A percentile compares a stretch with the other conserved stretches of the same genome.
phyloP scores from a whole-genome alignment of 78 protist genomes.

The Emiliania huxleyi region DNA sequence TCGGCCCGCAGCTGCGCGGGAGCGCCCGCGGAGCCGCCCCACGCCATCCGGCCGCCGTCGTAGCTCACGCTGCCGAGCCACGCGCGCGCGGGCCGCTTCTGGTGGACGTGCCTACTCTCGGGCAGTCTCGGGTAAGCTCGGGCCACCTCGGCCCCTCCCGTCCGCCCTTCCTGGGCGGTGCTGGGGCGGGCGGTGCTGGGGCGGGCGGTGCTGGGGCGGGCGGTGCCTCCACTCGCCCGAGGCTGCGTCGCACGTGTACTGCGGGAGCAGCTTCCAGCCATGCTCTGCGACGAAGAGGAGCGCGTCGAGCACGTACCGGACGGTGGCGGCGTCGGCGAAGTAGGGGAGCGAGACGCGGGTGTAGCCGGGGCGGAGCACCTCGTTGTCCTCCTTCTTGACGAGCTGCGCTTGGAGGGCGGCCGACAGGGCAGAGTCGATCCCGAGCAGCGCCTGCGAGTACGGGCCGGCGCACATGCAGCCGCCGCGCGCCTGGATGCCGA shows the following conservation, averaged over 20 bases:
- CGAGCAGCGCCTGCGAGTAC: constrained; percentile 74
- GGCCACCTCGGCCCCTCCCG: too few relatives aligned
- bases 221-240: constrained; percentile 79
- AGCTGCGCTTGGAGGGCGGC: constrained; percentile 19
- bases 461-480: constrained; percentile 96
- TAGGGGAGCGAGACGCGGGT: constrained; percentile 46
- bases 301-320: constrained; percentile 56
- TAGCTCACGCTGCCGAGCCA: background rate
- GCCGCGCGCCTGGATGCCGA: constrained; percentile 89
- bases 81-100: background rate
- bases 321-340: constrained; percentile 15
- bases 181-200: too few relatives aligned
- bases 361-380: constrained; percentile 61
- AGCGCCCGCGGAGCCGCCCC: too few relatives aligned
- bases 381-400: constrained; percentile 25
- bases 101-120: constrained; percentile 72
- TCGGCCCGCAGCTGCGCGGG: too few relatives aligned
- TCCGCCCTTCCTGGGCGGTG: too few relatives aligned
- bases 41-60: too few relatives aligned
- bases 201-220: too few relatives aligned
- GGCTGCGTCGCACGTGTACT: constrained; percentile 50
- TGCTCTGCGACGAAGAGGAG: constrained; percentile 61
- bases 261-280: constrained; percentile 75
- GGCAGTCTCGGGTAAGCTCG: too few relatives aligned
- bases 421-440: constrained; percentile 45